A percentile compares a stretch with the other conserved stretches of the same genome.
Conservation (phyloP, 1,284 basidiomycete species). For the Phellopilus nigrolimitatus region DNA sequence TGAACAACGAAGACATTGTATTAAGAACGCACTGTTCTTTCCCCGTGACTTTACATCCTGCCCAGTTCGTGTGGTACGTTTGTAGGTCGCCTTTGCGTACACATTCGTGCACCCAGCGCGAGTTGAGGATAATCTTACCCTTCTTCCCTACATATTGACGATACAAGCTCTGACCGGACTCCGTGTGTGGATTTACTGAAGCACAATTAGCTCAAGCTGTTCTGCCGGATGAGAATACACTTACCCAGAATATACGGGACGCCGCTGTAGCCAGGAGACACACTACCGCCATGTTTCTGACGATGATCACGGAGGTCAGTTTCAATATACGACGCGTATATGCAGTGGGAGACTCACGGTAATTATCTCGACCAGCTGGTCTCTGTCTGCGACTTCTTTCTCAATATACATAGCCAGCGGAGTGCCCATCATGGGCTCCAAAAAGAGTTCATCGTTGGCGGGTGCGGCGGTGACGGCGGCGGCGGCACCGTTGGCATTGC, state of each 20-base stretch:
- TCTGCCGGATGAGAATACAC: conserved; percentile 23
- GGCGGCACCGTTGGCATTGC: conserved; percentile 4
- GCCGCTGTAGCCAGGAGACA: conserved; percentile 68
- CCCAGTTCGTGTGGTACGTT: conserved; percentile 70
- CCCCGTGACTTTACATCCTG: conserved; percentile 74
- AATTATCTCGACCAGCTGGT: conserved; percentile 55
- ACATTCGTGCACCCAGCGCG: conserved; percentile 71
- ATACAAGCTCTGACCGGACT: conserved; percentile 74
- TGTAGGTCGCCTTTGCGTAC: conserved; percentile 60
- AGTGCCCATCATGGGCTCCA: conserved; percentile 74
- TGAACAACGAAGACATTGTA: background rate
- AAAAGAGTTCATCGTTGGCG: conserved; percentile 46
- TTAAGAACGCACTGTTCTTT: conserved; percentile 50
- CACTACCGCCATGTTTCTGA: conserved; percentile 69
- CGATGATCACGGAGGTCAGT: conserved; percentile 17
- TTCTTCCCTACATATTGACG: conserved; percentile 73
- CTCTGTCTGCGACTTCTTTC: conserved; percentile 69
- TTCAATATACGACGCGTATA: conserved; percentile 1
- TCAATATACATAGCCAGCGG: conserved; percentile 72
- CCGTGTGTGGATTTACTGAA: conserved; percentile 68
- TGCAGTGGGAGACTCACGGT: conserved; percentile 36
- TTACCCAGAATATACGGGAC: conserved; percentile 72
- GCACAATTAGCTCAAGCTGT: conserved; percentile 21
- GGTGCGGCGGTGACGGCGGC: conserved; percentile 6
- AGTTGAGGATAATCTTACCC: conserved; percentile 66